Percentiles rank a stretch among this genome's conserved stretches.
Conservation (phyloP, 208 protist species). For the Leptomonas pyrrhocoris region DNA sequence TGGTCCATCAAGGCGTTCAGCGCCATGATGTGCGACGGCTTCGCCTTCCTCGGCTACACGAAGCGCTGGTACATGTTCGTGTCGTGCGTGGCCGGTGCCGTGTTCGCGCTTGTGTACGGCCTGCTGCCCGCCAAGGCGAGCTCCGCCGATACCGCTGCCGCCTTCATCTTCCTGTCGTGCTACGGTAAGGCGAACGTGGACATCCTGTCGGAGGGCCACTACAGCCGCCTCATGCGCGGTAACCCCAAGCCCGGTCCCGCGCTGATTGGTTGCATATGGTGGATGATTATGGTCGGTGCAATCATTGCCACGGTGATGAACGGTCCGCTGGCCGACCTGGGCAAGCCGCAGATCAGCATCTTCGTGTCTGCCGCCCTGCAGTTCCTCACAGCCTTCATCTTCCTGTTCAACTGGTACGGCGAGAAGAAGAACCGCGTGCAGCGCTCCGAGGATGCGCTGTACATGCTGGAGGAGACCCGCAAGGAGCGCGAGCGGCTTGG, state of each 20-base stretch:
- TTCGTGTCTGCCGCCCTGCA: constrained; percentile 64
- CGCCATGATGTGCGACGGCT: constrained; percentile 64
- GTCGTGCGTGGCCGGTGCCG: constrained; percentile 48
- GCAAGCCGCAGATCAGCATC: constrained; percentile 47
- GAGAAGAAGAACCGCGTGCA: constrained; percentile 65
- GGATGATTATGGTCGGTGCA: constrained; percentile 51
- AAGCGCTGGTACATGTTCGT: constrained; percentile 75
- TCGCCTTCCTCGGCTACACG: constrained; percentile 69
- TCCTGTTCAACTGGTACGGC: constrained; percentile 67
- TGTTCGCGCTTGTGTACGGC: constrained; percentile 49
- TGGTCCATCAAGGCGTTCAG: constrained; percentile 74
- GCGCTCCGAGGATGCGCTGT: constrained; percentile 41
- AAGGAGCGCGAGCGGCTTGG: constrained; percentile 35
- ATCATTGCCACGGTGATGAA: constrained; percentile 50
- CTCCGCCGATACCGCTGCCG: constrained; percentile 38
- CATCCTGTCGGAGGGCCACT: constrained; percentile 79
- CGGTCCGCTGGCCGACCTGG: constrained; percentile 61
- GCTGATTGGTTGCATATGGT: constrained; percentile 75
- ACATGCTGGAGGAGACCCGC: constrained; percentile 33
- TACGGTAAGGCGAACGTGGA: constrained; percentile 74
- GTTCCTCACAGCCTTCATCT: constrained; percentile 54
- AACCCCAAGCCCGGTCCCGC: constrained; percentile 46
- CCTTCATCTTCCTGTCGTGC: constrained; percentile 55
- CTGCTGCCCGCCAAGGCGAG: constrained; percentile 44
- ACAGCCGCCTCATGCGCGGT: constrained; percentile 69